Evolutionary conservation across 345 rosid genomes (phyloP).

Genomic region (Toxicodendron radicans): DNA sequence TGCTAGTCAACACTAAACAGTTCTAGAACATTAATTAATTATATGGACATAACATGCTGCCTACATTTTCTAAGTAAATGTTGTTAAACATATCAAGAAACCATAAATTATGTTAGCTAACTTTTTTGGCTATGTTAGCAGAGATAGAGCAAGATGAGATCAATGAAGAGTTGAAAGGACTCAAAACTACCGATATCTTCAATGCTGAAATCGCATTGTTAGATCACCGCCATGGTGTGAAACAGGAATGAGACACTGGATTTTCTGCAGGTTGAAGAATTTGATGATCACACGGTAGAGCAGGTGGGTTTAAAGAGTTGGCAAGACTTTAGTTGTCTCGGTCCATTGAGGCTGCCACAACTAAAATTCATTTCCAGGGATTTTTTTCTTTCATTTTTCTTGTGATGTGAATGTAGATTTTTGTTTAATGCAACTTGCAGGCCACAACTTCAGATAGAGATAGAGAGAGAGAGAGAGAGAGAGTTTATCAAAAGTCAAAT

Average conservation of each 20-base stretch:
- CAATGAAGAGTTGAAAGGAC: background rate
- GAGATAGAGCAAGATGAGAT: background rate
- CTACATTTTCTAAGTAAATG: slow-evolving; percentile 4
- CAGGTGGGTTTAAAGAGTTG: slow-evolving; percentile 3
- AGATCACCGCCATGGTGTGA: background rate
- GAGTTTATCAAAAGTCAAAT: background rate
- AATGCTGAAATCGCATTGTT: background rate
- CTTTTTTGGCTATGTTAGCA: background rate
- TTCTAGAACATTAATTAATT: background rate
- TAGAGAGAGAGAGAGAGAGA: background rate
- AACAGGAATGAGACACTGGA: background rate
- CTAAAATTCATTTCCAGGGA: background rate
- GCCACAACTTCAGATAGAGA: slow-evolving; percentile 2
- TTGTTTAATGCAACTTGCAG: slow-evolving; percentile 27
- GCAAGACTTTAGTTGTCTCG: background rate
- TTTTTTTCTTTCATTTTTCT: background rate
- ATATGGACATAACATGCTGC: background rate
- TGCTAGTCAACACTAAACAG: background rate
- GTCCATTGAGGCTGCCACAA: slow-evolving; percentile 11
- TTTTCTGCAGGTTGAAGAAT: background rate
- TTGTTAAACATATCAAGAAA: slow-evolving; percentile 1
- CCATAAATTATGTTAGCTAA: background rate
- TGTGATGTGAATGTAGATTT: background rate
- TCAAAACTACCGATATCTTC: background rate
- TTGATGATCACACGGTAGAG: background rate